Conservation (phyloP, 495 filamentous ascomycete genomes). For the Tuber umbilicatum region DNA sequence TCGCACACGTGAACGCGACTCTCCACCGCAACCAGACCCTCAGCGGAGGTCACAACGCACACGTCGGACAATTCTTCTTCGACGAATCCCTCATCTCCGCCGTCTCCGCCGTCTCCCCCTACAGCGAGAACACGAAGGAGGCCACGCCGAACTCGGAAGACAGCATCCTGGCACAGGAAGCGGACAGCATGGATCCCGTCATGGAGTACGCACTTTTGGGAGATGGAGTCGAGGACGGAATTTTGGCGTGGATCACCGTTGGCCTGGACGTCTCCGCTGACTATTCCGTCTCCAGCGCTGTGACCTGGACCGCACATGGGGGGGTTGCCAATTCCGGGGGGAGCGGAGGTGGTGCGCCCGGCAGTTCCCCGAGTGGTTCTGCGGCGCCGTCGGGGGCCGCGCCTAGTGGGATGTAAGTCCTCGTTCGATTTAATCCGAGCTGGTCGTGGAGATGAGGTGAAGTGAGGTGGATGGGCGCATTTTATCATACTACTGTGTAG, state of each 20-base stretch:
- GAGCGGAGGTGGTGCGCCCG: conserved; percentile 9
- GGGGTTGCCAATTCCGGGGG: conserved; percentile 32
- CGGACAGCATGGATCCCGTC: conserved; percentile 53
- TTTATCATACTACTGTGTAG: neutral
- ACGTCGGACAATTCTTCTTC: conserved; percentile 61
- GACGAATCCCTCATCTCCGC: conserved; percentile 51
- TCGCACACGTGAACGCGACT: conserved; percentile 48
- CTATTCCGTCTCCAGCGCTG: conserved; percentile 37
- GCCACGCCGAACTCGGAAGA: conserved; percentile 53
- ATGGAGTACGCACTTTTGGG: conserved; percentile 54
- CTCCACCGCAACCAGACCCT: conserved; percentile 49
- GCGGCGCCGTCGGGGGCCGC: conserved; percentile 22
- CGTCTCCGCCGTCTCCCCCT: conserved; percentile 50
- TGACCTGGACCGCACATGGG: conserved; percentile 36
- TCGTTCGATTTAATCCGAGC: neutral
- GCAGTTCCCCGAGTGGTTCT: conserved; percentile 10
- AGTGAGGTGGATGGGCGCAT: neutral
- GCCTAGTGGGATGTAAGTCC: conserved; percentile 7
- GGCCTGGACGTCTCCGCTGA: conserved; percentile 45
- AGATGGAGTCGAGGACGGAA: conserved; percentile 47
- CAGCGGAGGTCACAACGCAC: conserved; percentile 49
- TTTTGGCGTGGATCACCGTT: conserved; percentile 52
- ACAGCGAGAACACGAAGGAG: conserved; percentile 52
- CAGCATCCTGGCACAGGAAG: conserved; percentile 44
- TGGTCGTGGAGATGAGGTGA: too few species aligned